Conservation (phyloP, 2,329 filamentous ascomycete species). For the Clarireedia sp. region DNA sequence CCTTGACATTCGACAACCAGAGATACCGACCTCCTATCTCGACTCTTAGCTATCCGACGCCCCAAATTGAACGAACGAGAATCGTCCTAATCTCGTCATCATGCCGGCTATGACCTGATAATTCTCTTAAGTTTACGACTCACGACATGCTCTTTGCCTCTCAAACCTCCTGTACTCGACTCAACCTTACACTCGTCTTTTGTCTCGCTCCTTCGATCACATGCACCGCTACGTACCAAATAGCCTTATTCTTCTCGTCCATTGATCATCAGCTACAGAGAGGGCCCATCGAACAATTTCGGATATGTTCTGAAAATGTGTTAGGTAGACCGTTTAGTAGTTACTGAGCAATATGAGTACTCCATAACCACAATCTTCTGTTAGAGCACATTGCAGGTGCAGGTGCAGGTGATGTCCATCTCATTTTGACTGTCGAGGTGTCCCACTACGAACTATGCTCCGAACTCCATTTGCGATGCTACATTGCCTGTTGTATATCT, state of each 20-base stretch:
- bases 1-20: conserved; percentile 29
- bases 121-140: conserved; percentile 29
- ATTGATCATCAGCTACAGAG: conserved; percentile 15
- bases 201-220: conserved; percentile 23
- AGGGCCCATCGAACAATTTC: conserved; percentile 14
- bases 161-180: conserved; percentile 13
- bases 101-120: conserved; percentile 30
- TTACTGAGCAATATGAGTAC: conserved; percentile 7
- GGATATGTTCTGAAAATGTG: conserved; percentile 23
- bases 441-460: background rate
- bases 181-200: conserved; percentile 18
- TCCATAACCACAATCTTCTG: background rate
- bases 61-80: conserved; percentile 31
- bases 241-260: conserved; percentile 19
- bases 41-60: conserved; percentile 29
- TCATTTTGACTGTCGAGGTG: background rate
- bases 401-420: background rate
- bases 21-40: conserved; percentile 31
- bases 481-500: background rate
- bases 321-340: conserved; percentile 19
- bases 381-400: background rate
- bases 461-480: background rate
- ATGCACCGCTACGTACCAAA: conserved; percentile 5
- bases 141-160: conserved; percentile 20
- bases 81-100: conserved; percentile 33